Percentiles rank a stretch among this genome's conserved stretches.
These are phyloP conservation scores for Chimonanthus praecox DNA, from an alignment of 164 flowering plant species.

Conservation along the genomic window DNA sequence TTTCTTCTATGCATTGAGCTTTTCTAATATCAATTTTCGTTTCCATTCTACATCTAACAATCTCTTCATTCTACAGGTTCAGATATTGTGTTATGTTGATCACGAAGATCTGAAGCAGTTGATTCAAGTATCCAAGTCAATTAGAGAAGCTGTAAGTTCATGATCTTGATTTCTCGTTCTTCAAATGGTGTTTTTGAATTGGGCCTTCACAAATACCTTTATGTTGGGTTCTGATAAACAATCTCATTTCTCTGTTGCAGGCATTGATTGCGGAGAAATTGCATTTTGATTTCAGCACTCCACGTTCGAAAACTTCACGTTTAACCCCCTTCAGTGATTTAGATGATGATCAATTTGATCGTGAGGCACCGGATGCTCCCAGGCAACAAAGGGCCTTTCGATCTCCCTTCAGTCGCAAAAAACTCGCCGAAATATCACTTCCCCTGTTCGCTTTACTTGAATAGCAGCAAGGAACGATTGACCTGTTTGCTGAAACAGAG, in stretches of 20 bases:
- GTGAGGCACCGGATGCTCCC: slow-evolving; percentile 64
- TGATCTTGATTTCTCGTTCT: background rate
- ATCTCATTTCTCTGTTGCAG: slow-evolving; percentile 27
- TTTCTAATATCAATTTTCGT: background rate
- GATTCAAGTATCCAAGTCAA: slow-evolving; percentile 48
- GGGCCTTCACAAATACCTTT: background rate
- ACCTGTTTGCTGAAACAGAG: background rate
- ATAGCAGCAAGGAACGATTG: background rate
- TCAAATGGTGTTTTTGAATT: background rate
- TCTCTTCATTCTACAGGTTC: slow-evolving; percentile 34
- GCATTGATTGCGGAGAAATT: slow-evolving; percentile 46
- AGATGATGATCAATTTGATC: slow-evolving; percentile 14
- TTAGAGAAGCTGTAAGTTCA: slow-evolving; percentile 75
- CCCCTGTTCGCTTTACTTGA: slow-evolving; percentile 25
- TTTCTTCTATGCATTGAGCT: background rate
- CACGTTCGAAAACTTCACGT: slow-evolving; percentile 30
- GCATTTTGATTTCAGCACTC: slow-evolving; percentile 68
- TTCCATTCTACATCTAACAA: background rate
- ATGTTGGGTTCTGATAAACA: background rate
- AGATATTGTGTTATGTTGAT: slow-evolving; percentile 57
- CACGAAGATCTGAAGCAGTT: slow-evolving; percentile 79
- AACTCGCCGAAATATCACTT: slow-evolving; percentile 38
- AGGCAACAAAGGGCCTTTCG: slow-evolving; percentile 21
- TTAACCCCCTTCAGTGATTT: slow-evolving; percentile 19
- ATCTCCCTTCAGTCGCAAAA: slow-evolving; percentile 28